Conservation (phyloP, 2,329 filamentous ascomycete genomes). For the Zasmidium angulare region DNA sequence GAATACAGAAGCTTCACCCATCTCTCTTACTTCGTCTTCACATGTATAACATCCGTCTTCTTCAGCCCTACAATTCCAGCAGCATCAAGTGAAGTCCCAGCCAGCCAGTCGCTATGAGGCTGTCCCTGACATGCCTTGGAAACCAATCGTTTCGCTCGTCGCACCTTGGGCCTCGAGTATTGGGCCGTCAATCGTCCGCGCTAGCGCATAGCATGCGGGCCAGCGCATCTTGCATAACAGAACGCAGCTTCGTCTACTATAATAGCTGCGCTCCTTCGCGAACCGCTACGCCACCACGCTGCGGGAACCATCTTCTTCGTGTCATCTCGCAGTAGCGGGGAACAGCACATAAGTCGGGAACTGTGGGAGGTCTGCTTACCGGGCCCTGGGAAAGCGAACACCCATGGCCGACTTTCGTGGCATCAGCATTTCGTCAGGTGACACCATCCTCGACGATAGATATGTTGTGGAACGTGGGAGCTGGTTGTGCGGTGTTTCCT, state of each 20-base stretch:
- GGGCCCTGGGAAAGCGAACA: no score
- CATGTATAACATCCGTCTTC: not conserved
- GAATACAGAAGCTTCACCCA: not conserved
- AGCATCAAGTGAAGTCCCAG: slow-evolving; percentile 17
- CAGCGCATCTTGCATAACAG: slow-evolving; percentile 26
- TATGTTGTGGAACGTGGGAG: no score
- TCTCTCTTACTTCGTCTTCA: not conserved
- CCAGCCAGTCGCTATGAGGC: slow-evolving; percentile 19
- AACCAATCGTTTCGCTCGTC: slow-evolving; percentile 21
- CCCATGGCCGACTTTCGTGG: not conserved
- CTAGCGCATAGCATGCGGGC: slow-evolving; percentile 19
- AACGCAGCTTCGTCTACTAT: not conserved
- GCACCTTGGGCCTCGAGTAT: slow-evolving; percentile 17
- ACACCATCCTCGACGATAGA: not conserved
- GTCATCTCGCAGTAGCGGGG: not conserved
- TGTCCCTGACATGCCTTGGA: slow-evolving; percentile 22
- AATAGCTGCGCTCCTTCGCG: no score
- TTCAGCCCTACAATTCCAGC: not conserved
- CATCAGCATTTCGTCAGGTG: not conserved
- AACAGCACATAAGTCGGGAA: not conserved
- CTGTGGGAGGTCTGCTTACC: not conserved
- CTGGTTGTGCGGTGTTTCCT: no score
- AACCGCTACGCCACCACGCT: not conserved
- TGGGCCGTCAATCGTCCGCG: slow-evolving; percentile 13
- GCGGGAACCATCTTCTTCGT: not conserved